phyloP scores from a whole-genome alignment of 768 basidiomycete species.

The Naganishia vaughanmartiniae region DNA sequence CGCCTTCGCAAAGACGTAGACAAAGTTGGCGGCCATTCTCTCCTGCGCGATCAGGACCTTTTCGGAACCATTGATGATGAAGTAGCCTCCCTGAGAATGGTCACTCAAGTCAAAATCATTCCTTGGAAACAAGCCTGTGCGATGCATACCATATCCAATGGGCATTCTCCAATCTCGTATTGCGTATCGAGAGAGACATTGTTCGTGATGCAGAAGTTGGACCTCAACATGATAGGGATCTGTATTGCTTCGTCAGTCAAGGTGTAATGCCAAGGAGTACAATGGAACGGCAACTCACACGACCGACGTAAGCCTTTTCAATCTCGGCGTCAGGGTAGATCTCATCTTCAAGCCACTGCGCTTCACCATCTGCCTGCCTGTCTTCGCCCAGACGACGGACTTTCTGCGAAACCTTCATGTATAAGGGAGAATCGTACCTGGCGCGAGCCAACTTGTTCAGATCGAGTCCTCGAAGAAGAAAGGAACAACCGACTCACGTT shows the following conservation, averaged over 20 bases:
- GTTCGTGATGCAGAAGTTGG: slow-evolving; percentile 88
- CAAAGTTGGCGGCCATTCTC: slow-evolving; percentile 98
- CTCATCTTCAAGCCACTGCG: slow-evolving; percentile 25
- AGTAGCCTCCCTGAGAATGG: slow-evolving; percentile 74
- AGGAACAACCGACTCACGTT: slow-evolving; percentile 56
- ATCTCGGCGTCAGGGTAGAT: slow-evolving; percentile 22
- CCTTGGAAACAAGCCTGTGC: not conserved
- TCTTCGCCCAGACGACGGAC: slow-evolving; percentile 62
- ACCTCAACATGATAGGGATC: slow-evolving; percentile 98
- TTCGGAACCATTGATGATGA: slow-evolving; percentile 98
- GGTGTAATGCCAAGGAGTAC: too few relatives aligned
- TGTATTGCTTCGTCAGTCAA: slow-evolving; percentile 47
- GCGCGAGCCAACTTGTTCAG: not conserved
- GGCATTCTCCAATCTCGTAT: slow-evolving; percentile 92
- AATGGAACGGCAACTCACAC: slow-evolving; percentile 35
- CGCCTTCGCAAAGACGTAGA: slow-evolving; percentile 97
- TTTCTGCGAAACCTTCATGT: slow-evolving; percentile 37
- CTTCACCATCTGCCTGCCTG: slow-evolving; percentile 15
- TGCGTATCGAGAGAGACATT: slow-evolving; percentile 69
- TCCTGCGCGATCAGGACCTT: slow-evolving; percentile 99
- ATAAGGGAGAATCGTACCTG: slow-evolving; percentile 32
- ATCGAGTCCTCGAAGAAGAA: not conserved
- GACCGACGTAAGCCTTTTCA: slow-evolving; percentile 35
- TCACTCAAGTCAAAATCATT: slow-evolving; percentile 46
- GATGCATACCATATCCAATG: slow-evolving; percentile 68